These are phyloP conservation scores for Lepidium campestre DNA, from an alignment of 441 rosid species.

Conservation along the genomic window DNA sequence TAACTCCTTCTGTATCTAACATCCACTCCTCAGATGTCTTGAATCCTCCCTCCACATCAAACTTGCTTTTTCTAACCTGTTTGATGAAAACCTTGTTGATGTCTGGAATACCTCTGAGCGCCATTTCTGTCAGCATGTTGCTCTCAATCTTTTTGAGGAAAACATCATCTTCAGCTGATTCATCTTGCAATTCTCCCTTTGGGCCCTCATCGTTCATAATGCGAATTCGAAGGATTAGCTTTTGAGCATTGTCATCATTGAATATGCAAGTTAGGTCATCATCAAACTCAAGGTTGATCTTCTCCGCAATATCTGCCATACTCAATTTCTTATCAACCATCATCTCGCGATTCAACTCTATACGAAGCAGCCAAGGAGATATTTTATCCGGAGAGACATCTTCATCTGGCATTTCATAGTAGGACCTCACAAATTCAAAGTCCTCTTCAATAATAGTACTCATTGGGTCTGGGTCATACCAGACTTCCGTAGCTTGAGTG, in stretches of 20 bases:
- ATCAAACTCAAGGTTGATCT: slow-evolving; percentile 91
- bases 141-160: slow-evolving; percentile 96
- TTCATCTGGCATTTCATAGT: slow-evolving; percentile 99
- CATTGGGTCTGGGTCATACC: slow-evolving; percentile 98
- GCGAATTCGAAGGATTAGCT: slow-evolving; percentile 88
- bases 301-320: slow-evolving; percentile 98
- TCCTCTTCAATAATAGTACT: slow-evolving; percentile 93
- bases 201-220: slow-evolving; percentile 98
- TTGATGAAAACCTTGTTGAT: slow-evolving; percentile 94
- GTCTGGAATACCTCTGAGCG: slow-evolving; percentile 96
- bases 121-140: slow-evolving; percentile 99
- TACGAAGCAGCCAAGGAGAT: slow-evolving; percentile 97
- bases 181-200: slow-evolving; percentile 78
- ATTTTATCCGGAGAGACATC: slow-evolving; percentile 89
- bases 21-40: slow-evolving; percentile 92
- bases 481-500: slow-evolving; percentile 94
- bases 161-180: slow-evolving; percentile 98
- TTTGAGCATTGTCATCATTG: slow-evolving; percentile 95
- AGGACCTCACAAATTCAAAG: slow-evolving; percentile 85
- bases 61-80: slow-evolving; percentile 69
- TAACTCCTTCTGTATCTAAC: slow-evolving; percentile 98
- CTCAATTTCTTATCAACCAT: slow-evolving; percentile 98
- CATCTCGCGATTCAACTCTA: slow-evolving; percentile 98
- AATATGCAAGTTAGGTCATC: slow-evolving; percentile 95
- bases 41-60: slow-evolving; percentile 79